Evolutionary conservation across 2,329 filamentous ascomycete genomes (phyloP), one percentile per base, ranked within the genome.

Genomic region (Colletotrichum gloeosporioides): DNA sequence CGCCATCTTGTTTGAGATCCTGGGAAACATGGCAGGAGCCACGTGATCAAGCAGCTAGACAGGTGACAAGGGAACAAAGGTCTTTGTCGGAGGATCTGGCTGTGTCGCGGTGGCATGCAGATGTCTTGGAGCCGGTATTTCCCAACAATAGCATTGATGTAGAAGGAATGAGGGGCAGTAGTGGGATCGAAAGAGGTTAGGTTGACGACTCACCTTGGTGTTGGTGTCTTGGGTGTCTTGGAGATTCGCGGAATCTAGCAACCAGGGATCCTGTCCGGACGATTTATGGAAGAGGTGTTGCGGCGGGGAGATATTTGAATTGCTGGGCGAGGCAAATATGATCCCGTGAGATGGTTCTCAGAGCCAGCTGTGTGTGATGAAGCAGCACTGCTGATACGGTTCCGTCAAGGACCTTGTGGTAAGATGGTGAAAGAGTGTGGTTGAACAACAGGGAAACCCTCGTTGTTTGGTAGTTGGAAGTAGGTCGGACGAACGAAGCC

Each of bases 301-400:
- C 15, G 68, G 36, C 44, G 31, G 59, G 29, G 32, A 71, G 25
- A 66, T 69, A 59, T 69, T 76, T 73, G 73, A 49, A 55, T 44
- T 57, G 22, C 18, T 55, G 71, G 72, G 39, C 59, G 39, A 53
- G 69, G 61, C 44, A 73, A 59, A 70, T 70, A 71, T 62, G 49
- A 49, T 73, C 71, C 71, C 66, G 68, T 73, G 70, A 59, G 69
- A 69, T 77, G 75, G 44, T 76, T 79, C 77, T 78, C 72, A 76
- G 75, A 78, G 69, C 69, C 73, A 75, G 71, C 69, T 75, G 70
- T 76, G 71, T 74, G 69, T 69, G 66, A 39, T 73, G 69, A 66
- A 55, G 77, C 78, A 80, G 79, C 80, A 77, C 79, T 77, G 79
- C 80, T 80, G 79, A 78, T 73, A 72, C 69, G 73, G 76, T 79